A percentile compares a stretch with the other conserved stretches of the same genome.
phyloP scores from a whole-genome alignment of 2,329 filamentous ascomycete species.

The Beauveria australis region DNA sequence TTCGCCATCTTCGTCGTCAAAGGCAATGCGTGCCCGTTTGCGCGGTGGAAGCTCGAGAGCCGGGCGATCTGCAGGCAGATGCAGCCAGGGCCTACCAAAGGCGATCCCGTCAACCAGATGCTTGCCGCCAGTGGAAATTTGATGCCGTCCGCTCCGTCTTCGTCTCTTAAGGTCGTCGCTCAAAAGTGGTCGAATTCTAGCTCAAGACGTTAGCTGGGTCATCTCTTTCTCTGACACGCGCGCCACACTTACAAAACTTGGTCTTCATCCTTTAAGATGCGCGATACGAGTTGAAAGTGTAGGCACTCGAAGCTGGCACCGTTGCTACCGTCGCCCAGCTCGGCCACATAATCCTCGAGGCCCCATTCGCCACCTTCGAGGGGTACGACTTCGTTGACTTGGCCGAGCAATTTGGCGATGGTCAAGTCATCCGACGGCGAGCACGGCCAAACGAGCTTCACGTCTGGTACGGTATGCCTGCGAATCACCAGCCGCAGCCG shows the following conservation, averaged over 20 bases:
- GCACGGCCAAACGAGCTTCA: slow-evolving; percentile 64
- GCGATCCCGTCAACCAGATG: slow-evolving; percentile 80
- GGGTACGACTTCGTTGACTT: slow-evolving; percentile 72
- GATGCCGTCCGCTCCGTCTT: slow-evolving; percentile 66
- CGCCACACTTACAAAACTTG: slow-evolving; percentile 60
- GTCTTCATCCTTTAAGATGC: slow-evolving; percentile 73
- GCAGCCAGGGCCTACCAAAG: slow-evolving; percentile 68
- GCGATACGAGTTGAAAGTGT: slow-evolving; percentile 68
- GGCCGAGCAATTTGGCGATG: slow-evolving; percentile 65
- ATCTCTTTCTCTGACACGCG: neutral
- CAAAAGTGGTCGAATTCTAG: slow-evolving; percentile 69
- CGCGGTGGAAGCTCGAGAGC: slow-evolving; percentile 62
- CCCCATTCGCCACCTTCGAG: slow-evolving; percentile 78
- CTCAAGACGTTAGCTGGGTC: neutral
- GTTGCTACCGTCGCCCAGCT: slow-evolving; percentile 45
- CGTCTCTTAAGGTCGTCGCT: slow-evolving; percentile 66
- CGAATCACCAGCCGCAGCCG: slow-evolving; percentile 67
- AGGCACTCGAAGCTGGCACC: slow-evolving; percentile 73
- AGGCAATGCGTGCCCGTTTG: slow-evolving; percentile 53
- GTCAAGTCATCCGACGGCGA: slow-evolving; percentile 53
- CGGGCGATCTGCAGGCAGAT: slow-evolving; percentile 52
- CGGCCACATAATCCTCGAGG: slow-evolving; percentile 81
- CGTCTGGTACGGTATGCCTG: slow-evolving; percentile 64
- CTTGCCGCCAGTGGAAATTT: slow-evolving; percentile 70
- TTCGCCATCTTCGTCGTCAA: slow-evolving; percentile 29